Conservation (phyloP, 2,329 filamentous ascomycete genomes). For the Curvularia sp. region DNA sequence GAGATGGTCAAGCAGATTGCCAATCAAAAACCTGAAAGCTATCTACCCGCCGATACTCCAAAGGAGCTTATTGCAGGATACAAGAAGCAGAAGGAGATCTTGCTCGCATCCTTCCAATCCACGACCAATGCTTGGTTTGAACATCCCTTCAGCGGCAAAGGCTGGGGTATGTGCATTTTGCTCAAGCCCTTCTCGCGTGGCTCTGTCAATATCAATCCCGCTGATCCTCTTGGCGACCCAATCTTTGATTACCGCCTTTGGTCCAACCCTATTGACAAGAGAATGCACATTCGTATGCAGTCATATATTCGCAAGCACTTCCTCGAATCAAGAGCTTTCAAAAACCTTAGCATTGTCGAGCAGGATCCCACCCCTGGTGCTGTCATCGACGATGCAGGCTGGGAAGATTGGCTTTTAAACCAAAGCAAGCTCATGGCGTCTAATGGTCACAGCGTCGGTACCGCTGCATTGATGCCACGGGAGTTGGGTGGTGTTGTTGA, state of each 20-base stretch:
- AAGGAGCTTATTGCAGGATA: conserved; percentile 25
- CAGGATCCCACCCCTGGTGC: conserved; percentile 21
- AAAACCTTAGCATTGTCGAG: conserved; percentile 23
- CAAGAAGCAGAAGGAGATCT: conserved; percentile 16
- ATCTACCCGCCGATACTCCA: conserved; percentile 21
- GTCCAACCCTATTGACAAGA: conserved; percentile 42
- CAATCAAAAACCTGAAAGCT: conserved; percentile 16
- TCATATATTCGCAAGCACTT: background rate
- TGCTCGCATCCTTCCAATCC: background rate
- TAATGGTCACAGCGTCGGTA: conserved; percentile 27
- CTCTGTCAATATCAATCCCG: conserved; percentile 43
- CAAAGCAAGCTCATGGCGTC: background rate
- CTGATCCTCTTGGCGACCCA: conserved; percentile 35
- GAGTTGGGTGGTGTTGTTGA: conserved; percentile 35
- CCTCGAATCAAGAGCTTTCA: conserved; percentile 13
- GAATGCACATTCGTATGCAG: conserved; percentile 30
- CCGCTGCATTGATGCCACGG: conserved; percentile 16
- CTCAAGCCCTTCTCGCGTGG: conserved; percentile 22
- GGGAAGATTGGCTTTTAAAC: conserved; percentile 1
- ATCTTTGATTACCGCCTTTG: conserved; percentile 26
- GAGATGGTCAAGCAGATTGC: background rate
- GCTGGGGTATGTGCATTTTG: conserved; percentile 12
- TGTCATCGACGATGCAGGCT: conserved; percentile 8
- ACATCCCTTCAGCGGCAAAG: conserved; percentile 26
- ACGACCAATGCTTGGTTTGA: conserved; percentile 33